These are phyloP conservation scores for Trichoderma asperellum DNA, from an alignment of 2,329 filamentous ascomycete species.

Conservation along the genomic window DNA sequence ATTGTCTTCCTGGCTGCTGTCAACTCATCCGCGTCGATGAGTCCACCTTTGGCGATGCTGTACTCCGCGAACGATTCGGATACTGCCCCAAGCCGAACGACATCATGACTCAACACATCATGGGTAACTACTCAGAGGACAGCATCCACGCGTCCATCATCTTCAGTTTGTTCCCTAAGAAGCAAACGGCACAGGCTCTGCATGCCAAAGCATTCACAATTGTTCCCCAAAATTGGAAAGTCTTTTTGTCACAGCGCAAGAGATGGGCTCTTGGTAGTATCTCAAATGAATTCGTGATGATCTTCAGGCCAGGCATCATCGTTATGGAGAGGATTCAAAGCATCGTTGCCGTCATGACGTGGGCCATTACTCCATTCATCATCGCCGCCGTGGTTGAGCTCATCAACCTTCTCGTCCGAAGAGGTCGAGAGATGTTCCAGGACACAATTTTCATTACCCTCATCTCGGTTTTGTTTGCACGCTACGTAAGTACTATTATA, in stretches of 20 bases:
- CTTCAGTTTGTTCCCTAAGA: conserved; percentile 50
- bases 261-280: conserved; percentile 54
- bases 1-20: conserved; percentile 54
- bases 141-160: conserved; percentile 55
- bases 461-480: conserved; percentile 44
- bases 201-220: conserved; percentile 52
- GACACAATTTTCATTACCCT: conserved; percentile 45
- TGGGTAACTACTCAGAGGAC: conserved; percentile 54
- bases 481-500: conserved; percentile 45
- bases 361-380: conserved; percentile 51
- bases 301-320: conserved; percentile 49
- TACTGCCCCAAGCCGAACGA: conserved; percentile 55
- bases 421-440: conserved; percentile 41
- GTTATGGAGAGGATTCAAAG: conserved; percentile 51
- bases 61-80: conserved; percentile 52
- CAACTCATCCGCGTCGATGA: conserved; percentile 55
- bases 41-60: conserved; percentile 52
- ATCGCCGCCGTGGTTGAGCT: conserved; percentile 46
- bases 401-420: conserved; percentile 42
- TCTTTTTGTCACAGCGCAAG: conserved; percentile 54
- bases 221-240: conserved; percentile 50
- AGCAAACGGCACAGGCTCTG: conserved; percentile 52
- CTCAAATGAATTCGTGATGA: conserved; percentile 54
- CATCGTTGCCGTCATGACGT: conserved; percentile 51
- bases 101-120: conserved; percentile 53